Base-by-base conservation (phyloP, 2,329 filamentous ascomycete species). In the Phialophora macrospora region DNA sequence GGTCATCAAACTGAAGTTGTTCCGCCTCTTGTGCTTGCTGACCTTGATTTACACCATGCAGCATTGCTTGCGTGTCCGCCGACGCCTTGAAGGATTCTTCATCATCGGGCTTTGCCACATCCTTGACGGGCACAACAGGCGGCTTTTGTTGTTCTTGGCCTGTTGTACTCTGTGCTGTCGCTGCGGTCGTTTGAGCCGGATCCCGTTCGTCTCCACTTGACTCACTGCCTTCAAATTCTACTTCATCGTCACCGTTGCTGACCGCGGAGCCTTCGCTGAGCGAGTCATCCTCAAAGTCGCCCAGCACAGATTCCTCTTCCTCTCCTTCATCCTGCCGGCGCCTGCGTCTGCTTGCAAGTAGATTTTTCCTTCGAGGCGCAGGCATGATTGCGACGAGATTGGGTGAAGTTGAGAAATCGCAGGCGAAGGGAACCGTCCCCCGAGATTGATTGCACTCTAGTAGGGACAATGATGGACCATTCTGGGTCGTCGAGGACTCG, bases 261-360 rank as follows among this genome's bases (percentile, higher is more conserved):
- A 82, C 79, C 24, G 81, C 77, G 12, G 87, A 88, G 44, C 80
- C 83, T 74, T 88, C 87, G 75, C 85, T 89, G 77, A 87, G 78
- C 48, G 87, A 88, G 74, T 88, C 87, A 71, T 87, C 85, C 58
- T 84, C 83, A 63, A 84, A 71, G 62, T 82, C 82, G 48, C 80
- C 84, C 59, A 79, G 80, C 66, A 84, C 65, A 52, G 80, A 81
- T 56, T 77, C 77, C 67, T 82, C 81, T 66, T 83, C 81, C 71
- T 82, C 80, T 56, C 79, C 81, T 65, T 82, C 81, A 67, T 83
- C 81, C 64, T 81, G 79, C 67, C 79, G 76, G 72, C 78, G 75
- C 66, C 80, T 76, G 69, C 80, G 77, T 24, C 58, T 60, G 71
- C 80, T 81, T 56, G 78, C 75, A 66, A 79, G 77, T 63, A 81